phyloP scores from a whole-genome alignment of 2,329 filamentous ascomycete genomes.

The Venturia pyrina region DNA sequence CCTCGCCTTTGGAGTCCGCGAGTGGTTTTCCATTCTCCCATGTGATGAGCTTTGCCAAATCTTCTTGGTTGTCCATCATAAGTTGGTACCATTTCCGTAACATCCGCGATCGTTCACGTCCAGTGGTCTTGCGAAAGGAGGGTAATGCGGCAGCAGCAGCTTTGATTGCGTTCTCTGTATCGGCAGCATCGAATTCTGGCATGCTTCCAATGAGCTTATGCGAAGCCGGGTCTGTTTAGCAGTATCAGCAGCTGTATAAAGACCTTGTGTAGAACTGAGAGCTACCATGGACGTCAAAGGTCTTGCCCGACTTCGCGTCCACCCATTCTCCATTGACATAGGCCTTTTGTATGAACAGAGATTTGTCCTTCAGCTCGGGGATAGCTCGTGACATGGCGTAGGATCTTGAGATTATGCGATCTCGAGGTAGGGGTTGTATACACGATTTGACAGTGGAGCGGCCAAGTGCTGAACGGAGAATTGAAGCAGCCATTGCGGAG shows the following conservation, averaged over 20 bases:
- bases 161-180: conserved; percentile 71
- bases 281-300: conserved; percentile 59
- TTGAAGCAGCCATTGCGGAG: background rate
- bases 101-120: conserved; percentile 63
- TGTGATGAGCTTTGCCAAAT: conserved; percentile 73
- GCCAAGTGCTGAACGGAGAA: background rate
- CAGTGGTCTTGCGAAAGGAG: conserved; percentile 60
- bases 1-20: conserved; percentile 37
- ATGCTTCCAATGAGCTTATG: conserved; percentile 71
- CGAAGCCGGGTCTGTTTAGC: conserved; percentile 61
- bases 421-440: background rate
- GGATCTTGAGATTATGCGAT: background rate
- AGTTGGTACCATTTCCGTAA: conserved; percentile 75
- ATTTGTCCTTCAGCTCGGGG: conserved; percentile 36
- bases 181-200: conserved; percentile 71
- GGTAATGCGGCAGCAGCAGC: conserved; percentile 71
- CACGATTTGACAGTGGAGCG: background rate
- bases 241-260: conserved; percentile 20
- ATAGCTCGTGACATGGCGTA: conserved; percentile 5
- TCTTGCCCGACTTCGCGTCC: conserved; percentile 73
- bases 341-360: conserved; percentile 69
- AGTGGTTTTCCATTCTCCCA: conserved; percentile 85
- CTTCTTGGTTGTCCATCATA: conserved; percentile 67
- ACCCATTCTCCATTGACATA: conserved; percentile 95
- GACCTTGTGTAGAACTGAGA: conserved; percentile 4